Evolutionary conservation across 2,329 filamentous ascomycete genomes (phyloP).

Genomic region (Aureobasidium vineae): DNA sequence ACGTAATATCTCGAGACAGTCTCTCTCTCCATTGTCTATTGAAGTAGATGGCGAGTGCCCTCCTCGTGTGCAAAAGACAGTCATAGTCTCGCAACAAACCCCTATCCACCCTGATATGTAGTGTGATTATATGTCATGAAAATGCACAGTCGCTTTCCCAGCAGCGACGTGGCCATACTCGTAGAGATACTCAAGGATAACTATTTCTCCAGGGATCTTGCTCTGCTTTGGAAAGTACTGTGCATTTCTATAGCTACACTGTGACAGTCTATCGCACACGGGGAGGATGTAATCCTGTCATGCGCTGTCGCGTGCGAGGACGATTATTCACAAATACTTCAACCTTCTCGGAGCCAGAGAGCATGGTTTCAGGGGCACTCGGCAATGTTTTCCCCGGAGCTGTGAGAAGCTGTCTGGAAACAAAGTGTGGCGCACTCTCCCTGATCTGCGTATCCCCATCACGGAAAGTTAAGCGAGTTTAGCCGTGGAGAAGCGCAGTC

Average conservation of each 20-base stretch:
- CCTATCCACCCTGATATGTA: too few species aligned
- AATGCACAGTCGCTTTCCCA: too few species aligned
- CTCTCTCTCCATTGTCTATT: too few species aligned
- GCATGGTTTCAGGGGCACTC: neutral
- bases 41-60: too few species aligned
- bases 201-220: too few species aligned
- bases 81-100: too few species aligned
- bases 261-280: neutral
- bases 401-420: neutral
- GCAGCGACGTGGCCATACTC: too few species aligned
- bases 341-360: neutral
- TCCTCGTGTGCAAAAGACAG: too few species aligned
- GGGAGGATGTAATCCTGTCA: neutral
- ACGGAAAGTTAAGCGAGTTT: constrained; percentile 5
- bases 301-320: neutral
- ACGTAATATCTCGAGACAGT: too few species aligned
- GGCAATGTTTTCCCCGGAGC: neutral
- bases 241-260: neutral
- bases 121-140: too few species aligned
- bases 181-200: too few species aligned
- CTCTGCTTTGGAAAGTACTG: neutral
- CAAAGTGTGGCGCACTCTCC: neutral
- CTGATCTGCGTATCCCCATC: neutral
- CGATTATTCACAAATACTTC: neutral
- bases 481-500: neutral